Evolutionary conservation across 768 basidiomycete species (phyloP), one percentile per base, ranked within the genome.

Genomic region (Cystobasidium onofrii): DNA sequence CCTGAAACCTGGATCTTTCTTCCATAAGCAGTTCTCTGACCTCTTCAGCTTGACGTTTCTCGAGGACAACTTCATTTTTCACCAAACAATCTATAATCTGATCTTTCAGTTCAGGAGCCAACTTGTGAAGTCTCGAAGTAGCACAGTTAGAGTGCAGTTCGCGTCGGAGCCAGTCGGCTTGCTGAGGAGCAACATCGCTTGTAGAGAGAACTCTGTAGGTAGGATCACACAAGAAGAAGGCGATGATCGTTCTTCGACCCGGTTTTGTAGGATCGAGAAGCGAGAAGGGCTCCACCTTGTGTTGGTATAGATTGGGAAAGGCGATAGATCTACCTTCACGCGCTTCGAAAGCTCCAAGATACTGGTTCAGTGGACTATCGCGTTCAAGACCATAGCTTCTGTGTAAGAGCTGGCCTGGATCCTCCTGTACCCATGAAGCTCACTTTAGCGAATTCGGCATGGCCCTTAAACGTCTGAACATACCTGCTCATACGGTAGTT

Each of bases 251-350:
- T 33, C 84, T 79, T 55, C 82, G 82, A 0, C 86, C 86, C 12
- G 81, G 80, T 67, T 81, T 82, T 6, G 80, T 76, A 0, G 81
- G 78, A 78, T 87, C 84, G 4, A 75, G 74, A 12, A 86, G 82
- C 10, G 78, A 64, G 65, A 85, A 83, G 0, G 82, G 76, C 0
- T 83, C 80, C 39, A 83, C 80, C 10, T 79, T 78, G 69, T 85
- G 81, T 76, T 87, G 86, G 79, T 86, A 87, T 50, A 86, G 84
- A 78, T 87, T 87, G 18, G 86, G 87, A 74, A 85, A 87, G 44
- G 83, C 83, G 44, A 86, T 76, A 41, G 80, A 81, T 39, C 85
- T 79, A 20, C 83, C 84, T 18, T 76, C 62, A 0, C 74, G 78
- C 23, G 85, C 79, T 1, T 81, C 80, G 17, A 85, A 77, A 0